Base-by-base conservation (phyloP, 2,329 filamentous ascomycete species). In the Fusarium gaditjirri region DNA sequence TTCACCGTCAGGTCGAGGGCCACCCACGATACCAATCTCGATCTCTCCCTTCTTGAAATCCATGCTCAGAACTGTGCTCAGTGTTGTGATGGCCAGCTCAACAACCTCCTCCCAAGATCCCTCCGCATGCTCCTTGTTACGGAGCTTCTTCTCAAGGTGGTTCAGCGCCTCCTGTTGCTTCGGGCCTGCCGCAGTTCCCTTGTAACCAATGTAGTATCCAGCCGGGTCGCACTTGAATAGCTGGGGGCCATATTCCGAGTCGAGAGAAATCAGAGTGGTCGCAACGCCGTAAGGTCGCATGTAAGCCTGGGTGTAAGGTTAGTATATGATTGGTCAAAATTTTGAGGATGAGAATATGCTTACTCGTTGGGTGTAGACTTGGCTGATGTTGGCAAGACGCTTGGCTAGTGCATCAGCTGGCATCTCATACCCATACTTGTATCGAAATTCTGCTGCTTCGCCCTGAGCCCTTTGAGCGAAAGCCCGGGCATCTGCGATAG, bases 21-120 rank as follows among this genome's bases (percentile, higher is more conserved):
- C 95, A 75, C 96, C 96, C 60, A 98, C 96, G 80, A 99, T 95
- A 72, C 96, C 96, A 84, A 99, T 94, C 86, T 99, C 96, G 82
- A 99, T 92, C 87, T 99, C 96, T 77, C 93, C 93, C 88, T 98
- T 98, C 90, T 99, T 99, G 88, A 99, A 99, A 83, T 99, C 96
- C 83, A 98, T 97, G 84, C 95, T 98, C 73, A 99, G 88, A 68
- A 99, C 95, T 39, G 93, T 97, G 89, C 95, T 97, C 82, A 99
- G 86, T 11, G 96, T 95, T 47, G 94, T 93, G 82, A 99, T 99
- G 65, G 94, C 96, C 78, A 98, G 88, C 87, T 99, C 96, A 54
- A 99, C 95, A 53, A 99, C 96, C 68, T 99, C 96, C 83, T 97
- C 94, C 96, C 96, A 99, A 80, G 86, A 91, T 69, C 96, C 96